phyloP scores from a whole-genome alignment of 108 stramenopile species.

The Aurantiochytrium sp. region DNA sequence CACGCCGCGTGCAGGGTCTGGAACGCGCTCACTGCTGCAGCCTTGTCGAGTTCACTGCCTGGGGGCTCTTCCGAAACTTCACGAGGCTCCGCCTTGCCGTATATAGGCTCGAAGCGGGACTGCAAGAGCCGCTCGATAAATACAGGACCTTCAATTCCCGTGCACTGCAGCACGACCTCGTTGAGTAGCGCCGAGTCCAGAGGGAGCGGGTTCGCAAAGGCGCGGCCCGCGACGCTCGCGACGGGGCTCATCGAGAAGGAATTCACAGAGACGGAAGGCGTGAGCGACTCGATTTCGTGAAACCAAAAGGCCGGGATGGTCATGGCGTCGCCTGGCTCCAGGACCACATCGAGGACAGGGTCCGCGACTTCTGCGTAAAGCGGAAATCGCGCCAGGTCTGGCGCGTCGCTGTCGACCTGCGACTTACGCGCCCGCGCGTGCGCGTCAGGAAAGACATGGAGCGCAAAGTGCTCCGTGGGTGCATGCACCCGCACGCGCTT shows the following conservation, averaged over 20 bases:
- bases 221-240: neutral
- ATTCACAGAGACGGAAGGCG: neutral
- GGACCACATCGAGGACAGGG: conserved; percentile 39
- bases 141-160: neutral
- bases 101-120: neutral
- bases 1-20: neutral
- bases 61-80: neutral
- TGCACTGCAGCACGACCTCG: neutral
- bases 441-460: conserved; percentile 49
- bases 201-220: neutral
- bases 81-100: neutral
- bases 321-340: conserved; percentile 42
- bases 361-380: neutral
- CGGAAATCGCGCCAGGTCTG: conserved; percentile 1
- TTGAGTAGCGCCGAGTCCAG: neutral
- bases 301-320: conserved; percentile 51
- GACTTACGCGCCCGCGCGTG: conserved; percentile 50
- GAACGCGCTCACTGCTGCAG: neutral
- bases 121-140: neutral
- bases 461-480: conserved; percentile 22
- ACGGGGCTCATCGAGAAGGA: neutral
- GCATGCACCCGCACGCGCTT: conserved; percentile 39
- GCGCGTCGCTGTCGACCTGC: conserved; percentile 41
- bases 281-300: conserved; percentile 45
- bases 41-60: neutral